Evolutionary conservation across 2,329 filamentous ascomycete genomes (phyloP).

Genomic region (Cordyceps javanica): DNA sequence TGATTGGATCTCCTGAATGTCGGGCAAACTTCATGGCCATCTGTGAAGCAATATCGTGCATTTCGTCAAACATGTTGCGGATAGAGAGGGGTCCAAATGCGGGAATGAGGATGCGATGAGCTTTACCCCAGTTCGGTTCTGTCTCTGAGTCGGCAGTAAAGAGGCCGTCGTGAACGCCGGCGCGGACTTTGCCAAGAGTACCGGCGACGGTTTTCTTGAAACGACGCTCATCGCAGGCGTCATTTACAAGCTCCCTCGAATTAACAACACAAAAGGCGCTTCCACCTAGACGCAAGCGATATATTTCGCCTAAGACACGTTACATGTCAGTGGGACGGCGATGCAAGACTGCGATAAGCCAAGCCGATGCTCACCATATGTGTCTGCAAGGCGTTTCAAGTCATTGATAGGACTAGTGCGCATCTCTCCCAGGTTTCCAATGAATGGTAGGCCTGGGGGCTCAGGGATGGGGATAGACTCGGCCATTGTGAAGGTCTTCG

Average conservation of each 20-base stretch:
- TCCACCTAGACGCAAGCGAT: slow-evolving; percentile 45
- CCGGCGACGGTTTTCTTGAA: slow-evolving; percentile 53
- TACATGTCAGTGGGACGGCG: not conserved
- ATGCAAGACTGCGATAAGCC: too few species aligned
- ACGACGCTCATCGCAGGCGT: slow-evolving; percentile 59
- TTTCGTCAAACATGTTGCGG: slow-evolving; percentile 61
- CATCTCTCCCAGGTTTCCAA: slow-evolving; percentile 62
- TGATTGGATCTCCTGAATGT: slow-evolving; percentile 50
- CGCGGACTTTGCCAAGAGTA: slow-evolving; percentile 44
- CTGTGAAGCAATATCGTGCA: slow-evolving; percentile 62
- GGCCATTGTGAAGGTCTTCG: slow-evolving; percentile 22
- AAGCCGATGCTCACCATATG: slow-evolving; percentile 50
- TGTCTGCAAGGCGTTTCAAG: slow-evolving; percentile 52
- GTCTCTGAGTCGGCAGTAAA: slow-evolving; percentile 48
- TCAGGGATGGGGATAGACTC: slow-evolving; percentile 50
- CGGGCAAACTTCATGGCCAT: slow-evolving; percentile 63
- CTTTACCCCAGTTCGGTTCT: slow-evolving; percentile 60
- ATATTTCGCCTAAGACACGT: slow-evolving; percentile 48
- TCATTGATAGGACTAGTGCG: slow-evolving; percentile 52
- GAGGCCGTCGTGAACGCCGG: slow-evolving; percentile 57
- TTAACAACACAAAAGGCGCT: slow-evolving; percentile 44
- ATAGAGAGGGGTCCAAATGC: slow-evolving; percentile 66
- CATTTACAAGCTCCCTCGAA: slow-evolving; percentile 52
- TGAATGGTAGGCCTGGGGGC: slow-evolving; percentile 55
- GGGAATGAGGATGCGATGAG: slow-evolving; percentile 59